Evolutionary conservation across 2,329 filamentous ascomycete species (phyloP).

Genomic region (Cryphonectria nitschkei): DNA sequence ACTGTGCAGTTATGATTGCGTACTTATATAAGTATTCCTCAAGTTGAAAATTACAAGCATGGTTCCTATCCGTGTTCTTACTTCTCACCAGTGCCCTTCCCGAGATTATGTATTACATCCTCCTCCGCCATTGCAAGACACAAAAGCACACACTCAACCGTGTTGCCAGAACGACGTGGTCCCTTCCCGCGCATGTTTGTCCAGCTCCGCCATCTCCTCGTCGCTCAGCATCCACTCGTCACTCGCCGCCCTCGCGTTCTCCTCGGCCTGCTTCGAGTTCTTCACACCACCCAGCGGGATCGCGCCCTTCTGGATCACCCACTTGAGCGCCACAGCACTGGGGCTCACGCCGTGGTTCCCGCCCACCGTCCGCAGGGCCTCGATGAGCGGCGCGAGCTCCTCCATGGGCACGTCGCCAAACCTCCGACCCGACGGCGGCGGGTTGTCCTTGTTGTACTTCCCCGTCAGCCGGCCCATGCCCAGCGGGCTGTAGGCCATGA

Average conservation of each 20-base stretch:
- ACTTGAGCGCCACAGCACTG: constrained; percentile 48
- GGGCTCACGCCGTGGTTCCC: constrained; percentile 39
- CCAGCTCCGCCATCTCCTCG: constrained; percentile 46
- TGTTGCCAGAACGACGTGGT: constrained; percentile 48
- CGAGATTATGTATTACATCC: too few relatives aligned
- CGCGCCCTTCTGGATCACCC: constrained; percentile 47
- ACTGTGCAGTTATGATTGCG: too few relatives aligned
- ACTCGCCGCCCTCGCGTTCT: constrained; percentile 40
- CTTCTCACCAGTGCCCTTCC: too few relatives aligned
- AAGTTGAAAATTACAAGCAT: too few relatives aligned
- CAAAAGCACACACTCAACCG: constrained; percentile 35
- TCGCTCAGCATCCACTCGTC: constrained; percentile 45
- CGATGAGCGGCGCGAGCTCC: constrained; percentile 43
- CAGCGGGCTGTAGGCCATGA: constrained; percentile 47
- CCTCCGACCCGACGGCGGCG: constrained; percentile 41
- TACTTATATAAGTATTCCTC: too few relatives aligned
- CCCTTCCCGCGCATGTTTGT: constrained; percentile 45
- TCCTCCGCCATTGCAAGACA: too few relatives aligned
- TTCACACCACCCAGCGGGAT: constrained; percentile 47
- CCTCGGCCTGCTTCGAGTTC: constrained; percentile 44
- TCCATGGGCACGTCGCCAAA: constrained; percentile 50
- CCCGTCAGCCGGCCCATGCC: constrained; percentile 45
- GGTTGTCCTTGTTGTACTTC: constrained; percentile 44
- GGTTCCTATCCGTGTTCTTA: too few relatives aligned
- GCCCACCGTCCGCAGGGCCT: constrained; percentile 41